Evolutionary conservation across 2,329 filamentous ascomycete genomes (phyloP).

Genomic region (Pestalotiopsis sp.): DNA sequence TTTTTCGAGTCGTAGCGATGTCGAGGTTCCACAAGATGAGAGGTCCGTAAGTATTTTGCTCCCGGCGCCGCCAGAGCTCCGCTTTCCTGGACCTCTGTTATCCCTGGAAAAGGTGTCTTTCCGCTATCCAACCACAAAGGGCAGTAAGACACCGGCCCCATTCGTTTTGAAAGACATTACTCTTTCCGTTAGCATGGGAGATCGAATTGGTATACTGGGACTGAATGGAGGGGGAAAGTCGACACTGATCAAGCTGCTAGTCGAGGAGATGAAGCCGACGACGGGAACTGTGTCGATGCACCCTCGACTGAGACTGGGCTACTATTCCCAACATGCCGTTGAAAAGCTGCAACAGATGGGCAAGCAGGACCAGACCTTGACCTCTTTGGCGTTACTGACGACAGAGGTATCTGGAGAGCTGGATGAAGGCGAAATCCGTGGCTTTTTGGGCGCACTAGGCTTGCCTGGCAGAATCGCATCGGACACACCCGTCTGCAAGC

Average conservation of each 20-base stretch:
- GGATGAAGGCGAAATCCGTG: conserved; percentile 69
- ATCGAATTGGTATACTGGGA: conserved; percentile 75
- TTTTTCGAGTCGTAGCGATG: conserved; percentile 61
- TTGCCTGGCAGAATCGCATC: conserved; percentile 72
- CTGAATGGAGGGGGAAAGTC: conserved; percentile 84
- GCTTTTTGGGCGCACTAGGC: conserved; percentile 69
- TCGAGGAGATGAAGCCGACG: conserved; percentile 60
- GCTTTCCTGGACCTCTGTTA: conserved; percentile 75
- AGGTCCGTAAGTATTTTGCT: conserved; percentile 60
- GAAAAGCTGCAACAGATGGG: conserved; percentile 66
- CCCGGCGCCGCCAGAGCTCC: conserved; percentile 68
- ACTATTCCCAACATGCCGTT: conserved; percentile 81
- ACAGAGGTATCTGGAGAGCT: conserved; percentile 54
- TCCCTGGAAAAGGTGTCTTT: conserved; percentile 72
- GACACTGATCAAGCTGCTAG: conserved; percentile 73
- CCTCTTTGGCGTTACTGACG: conserved; percentile 67
- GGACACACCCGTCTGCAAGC: conserved; percentile 71
- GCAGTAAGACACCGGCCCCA: conserved; percentile 36
- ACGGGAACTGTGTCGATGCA: conserved; percentile 67
- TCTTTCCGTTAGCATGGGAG: conserved; percentile 72
- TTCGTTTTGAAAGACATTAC: conserved; percentile 64
- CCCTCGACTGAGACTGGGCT: conserved; percentile 70
- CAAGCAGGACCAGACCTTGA: conserved; percentile 51
- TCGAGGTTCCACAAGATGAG: conserved; percentile 70
- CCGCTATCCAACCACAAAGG: conserved; percentile 51